These are phyloP conservation scores for Venturia aucupariae DNA, from an alignment of 2,329 filamentous ascomycete genomes.

Conservation along the genomic window DNA sequence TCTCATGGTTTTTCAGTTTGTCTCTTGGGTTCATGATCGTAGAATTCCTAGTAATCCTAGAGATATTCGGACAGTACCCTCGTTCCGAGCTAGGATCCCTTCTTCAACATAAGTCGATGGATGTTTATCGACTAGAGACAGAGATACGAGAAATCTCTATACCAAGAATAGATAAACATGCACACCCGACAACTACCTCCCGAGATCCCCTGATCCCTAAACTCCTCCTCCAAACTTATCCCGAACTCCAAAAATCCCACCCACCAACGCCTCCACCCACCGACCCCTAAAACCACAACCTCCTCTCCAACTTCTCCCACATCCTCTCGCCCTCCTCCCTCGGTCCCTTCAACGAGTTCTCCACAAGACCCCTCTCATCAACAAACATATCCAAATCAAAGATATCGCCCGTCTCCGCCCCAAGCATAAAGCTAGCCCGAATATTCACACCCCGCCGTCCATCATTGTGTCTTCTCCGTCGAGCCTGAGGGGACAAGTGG, in stretches of 20 bases:
- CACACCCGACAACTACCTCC: too few relatives aligned
- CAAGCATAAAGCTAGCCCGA: slow-evolving; percentile 37
- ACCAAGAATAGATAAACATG: too few relatives aligned
- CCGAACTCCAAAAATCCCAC: neutral
- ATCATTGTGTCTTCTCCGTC: slow-evolving; percentile 18
- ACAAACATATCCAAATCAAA: slow-evolving; percentile 38
- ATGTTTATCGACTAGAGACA: too few relatives aligned
- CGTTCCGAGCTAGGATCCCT: too few relatives aligned
- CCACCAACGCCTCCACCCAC: neutral
- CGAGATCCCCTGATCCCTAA: too few relatives aligned
- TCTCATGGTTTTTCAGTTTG: neutral
- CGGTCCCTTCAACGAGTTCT: neutral
- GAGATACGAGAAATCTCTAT: too few relatives aligned
- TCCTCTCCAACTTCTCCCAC: slow-evolving; percentile 32
- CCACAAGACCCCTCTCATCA: slow-evolving; percentile 22
- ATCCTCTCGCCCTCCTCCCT: slow-evolving; percentile 18
- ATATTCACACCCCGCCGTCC: slow-evolving; percentile 31
- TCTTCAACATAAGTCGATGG: too few relatives aligned
- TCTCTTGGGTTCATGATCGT: too few relatives aligned
- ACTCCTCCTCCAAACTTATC: too few relatives aligned
- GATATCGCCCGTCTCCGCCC: slow-evolving; percentile 29
- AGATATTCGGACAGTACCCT: too few relatives aligned
- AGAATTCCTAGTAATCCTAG: too few relatives aligned
- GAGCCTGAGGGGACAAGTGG: slow-evolving; percentile 32
- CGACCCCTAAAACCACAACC: slow-evolving; percentile 36